Conservation (phyloP, 225 moss, liverwort and hornwort genomes). For the Polytrichum commune region DNA sequence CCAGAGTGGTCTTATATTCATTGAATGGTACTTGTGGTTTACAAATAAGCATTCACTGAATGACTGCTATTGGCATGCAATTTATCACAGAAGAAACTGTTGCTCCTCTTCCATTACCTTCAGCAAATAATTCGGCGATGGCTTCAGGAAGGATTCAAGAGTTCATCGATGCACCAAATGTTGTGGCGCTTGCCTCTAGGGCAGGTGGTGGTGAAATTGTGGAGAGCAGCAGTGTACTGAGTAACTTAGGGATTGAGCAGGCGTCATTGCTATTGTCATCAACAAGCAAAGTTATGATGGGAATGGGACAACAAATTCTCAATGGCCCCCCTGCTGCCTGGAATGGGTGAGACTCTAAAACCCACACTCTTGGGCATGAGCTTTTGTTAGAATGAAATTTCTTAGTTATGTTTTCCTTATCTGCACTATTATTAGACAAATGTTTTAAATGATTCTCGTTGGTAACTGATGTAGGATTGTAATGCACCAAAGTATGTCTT, state of each 20-base stretch:
- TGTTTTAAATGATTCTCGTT: too few relatives aligned
- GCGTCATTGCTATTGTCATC: conserved; percentile 70
- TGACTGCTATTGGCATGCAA: too few relatives aligned
- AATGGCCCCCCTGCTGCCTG: conserved; percentile 91
- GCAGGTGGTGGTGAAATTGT: conserved; percentile 22
- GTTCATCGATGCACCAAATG: conserved; percentile 41
- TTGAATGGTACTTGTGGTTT: too few relatives aligned
- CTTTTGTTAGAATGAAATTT: neutral
- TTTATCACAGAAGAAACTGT: conserved; percentile 58
- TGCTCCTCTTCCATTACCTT: conserved; percentile 45
- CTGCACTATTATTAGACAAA: too few relatives aligned
- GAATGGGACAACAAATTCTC: conserved; percentile 77
- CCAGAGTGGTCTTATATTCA: too few relatives aligned
- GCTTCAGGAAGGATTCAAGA: conserved; percentile 40
- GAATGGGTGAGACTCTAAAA: conserved; percentile 73
- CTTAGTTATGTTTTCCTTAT: too few relatives aligned
- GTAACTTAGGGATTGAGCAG: conserved; percentile 63
- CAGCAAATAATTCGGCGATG: conserved; percentile 20
- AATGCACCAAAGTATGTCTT: too few relatives aligned
- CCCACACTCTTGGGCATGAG: conserved; percentile 19
- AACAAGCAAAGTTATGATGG: conserved; percentile 83
- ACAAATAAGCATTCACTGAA: too few relatives aligned
- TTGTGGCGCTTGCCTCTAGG: conserved; percentile 31
- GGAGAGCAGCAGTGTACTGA: conserved; percentile 50
- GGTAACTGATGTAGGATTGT: too few relatives aligned